Evolutionary conservation across 805 yeast species (phyloP), one percentile per base, ranked within the genome.

Genomic region (Hagleromyces aurorensis): DNA sequence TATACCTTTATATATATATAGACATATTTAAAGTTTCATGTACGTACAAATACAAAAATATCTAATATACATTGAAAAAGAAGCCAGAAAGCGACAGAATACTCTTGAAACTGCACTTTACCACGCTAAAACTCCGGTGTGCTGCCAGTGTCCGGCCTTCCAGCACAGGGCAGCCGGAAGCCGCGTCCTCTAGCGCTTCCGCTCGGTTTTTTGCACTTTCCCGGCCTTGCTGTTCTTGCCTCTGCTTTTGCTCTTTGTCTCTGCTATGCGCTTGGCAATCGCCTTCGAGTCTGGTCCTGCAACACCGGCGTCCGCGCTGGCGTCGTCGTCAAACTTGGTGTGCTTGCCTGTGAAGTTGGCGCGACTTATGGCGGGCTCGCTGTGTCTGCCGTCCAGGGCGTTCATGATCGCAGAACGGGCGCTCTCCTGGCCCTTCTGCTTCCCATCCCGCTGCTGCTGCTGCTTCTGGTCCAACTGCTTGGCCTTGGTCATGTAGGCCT

Each of bases 401-500:
- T 58, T 56, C 21, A 57, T 57, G 17, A 75, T 65, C 32, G 66
- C 63, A 23, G 64, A 58, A 38, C 65, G 64, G 0, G 76, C 72
- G n/a, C 57, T 40, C n/a, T 36, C 36, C 21, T 48, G 42, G 26
- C 38, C 61, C 12, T 56, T 58, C 4, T 58, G 50, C 21, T 61
- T 59, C 4, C 52, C 53, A 13, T 44, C 39, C 4, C 44, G 46
- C 13, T 52, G 44, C n/a, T 33, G 27, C 16, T 29, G 36, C 7
- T 34, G 52, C 35, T 23, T 53, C 32, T 33, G 43, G 30, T 34
- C 55, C 26, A 32, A 26, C 19, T 35, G 37, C 24, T 41, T 72
- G 20, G 71, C 65, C 45, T 75, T 65, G 21, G 66, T 66, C 75
- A 80, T 78, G 41, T 78, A 79, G n/a, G 64, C 47, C 50, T 78